These are phyloP conservation scores for Saxophila tyrrhenica DNA, from an alignment of 495 filamentous ascomycete genomes.

Conservation along the genomic window DNA sequence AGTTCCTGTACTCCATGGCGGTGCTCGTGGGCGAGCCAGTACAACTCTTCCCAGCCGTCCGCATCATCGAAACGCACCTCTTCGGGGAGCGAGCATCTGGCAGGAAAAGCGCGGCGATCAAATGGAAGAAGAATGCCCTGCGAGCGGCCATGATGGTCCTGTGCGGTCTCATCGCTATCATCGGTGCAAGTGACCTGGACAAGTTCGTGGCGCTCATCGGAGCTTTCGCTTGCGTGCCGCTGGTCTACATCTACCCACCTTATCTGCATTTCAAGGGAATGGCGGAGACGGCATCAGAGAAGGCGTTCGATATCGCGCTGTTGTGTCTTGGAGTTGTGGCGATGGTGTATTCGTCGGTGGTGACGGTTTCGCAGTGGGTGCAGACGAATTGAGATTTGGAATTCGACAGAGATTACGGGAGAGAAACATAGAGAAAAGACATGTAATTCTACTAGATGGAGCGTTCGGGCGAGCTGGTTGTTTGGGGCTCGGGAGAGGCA, in stretches of 20 bases:
- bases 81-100: conserved; percentile 42
- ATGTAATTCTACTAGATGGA: neutral
- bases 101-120: conserved; percentile 40
- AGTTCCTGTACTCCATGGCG: conserved; percentile 54
- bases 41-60: conserved; percentile 52
- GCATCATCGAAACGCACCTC: conserved; percentile 46
- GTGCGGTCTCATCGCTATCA: conserved; percentile 40
- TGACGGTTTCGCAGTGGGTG: conserved; percentile 80
- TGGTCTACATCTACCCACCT: conserved; percentile 45
- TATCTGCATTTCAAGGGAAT: conserved; percentile 80
- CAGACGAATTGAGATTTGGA: conserved; percentile 3
- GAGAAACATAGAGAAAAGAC: too few relatives aligned
- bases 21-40: conserved; percentile 52
- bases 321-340: conserved; percentile 69
- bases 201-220: conserved; percentile 54
- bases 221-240: conserved; percentile 45
- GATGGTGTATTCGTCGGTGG: conserved; percentile 77
- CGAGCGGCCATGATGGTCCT: conserved; percentile 37
- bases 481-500: too few relatives aligned
- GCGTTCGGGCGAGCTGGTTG: neutral
- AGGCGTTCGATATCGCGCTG: conserved; percentile 58
- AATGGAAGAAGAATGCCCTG: conserved; percentile 58
- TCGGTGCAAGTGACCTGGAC: conserved; percentile 50
- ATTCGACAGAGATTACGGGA: too few relatives aligned
- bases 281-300: conserved; percentile 49